phyloP scores from a whole-genome alignment of 441 rosid genomes.

The Brassica hybrid region DNA sequence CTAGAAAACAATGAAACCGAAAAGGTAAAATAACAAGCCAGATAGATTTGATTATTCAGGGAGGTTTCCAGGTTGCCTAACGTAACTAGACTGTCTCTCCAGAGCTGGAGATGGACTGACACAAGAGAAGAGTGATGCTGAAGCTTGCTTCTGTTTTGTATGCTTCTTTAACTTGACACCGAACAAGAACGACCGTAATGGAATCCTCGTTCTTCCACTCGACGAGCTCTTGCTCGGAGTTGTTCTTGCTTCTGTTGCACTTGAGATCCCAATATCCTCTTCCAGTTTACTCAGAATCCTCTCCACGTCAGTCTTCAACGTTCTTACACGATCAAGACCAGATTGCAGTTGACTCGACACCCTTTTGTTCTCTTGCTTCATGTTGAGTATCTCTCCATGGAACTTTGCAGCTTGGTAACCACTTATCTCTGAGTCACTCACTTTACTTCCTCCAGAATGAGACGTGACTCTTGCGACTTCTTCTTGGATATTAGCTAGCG shows the following conservation, averaged over 20 bases:
- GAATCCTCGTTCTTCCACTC: conserved; percentile 55
- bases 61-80: conserved; percentile 34
- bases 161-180: conserved; percentile 80
- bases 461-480: conserved; percentile 59
- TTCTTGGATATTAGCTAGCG: conserved; percentile 69
- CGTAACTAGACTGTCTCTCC: conserved; percentile 52
- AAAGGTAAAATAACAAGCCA: background rate
- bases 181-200: conserved; percentile 78
- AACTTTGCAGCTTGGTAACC: conserved; percentile 78
- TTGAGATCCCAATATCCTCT: conserved; percentile 54
- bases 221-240: conserved; percentile 41
- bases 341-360: conserved; percentile 58
- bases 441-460: conserved; percentile 37
- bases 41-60: conserved; percentile 20
- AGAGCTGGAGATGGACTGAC: conserved; percentile 54
- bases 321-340: conserved; percentile 56
- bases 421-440: conserved; percentile 50
- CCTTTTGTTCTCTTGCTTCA: conserved; percentile 89
- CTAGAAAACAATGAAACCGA: conserved; percentile 15
- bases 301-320: conserved; percentile 60
- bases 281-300: conserved; percentile 55
- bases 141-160: conserved; percentile 44
- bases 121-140: conserved; percentile 64
- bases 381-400: conserved; percentile 87
- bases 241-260: conserved; percentile 39